Base-by-base conservation (phyloP, 2,329 filamentous ascomycete genomes). In the Aspergillus felis region DNA sequence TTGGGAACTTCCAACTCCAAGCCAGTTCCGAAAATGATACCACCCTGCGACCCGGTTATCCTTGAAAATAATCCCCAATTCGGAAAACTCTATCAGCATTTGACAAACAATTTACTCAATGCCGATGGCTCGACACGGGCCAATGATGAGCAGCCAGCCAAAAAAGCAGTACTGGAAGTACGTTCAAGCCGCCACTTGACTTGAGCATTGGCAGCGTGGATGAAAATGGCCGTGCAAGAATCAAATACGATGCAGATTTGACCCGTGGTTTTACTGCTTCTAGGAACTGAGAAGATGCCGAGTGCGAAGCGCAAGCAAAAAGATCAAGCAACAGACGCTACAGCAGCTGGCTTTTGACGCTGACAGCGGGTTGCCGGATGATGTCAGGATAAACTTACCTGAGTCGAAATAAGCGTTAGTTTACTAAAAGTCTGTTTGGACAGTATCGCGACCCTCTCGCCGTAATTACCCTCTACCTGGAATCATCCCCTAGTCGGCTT, bases 51-150 rank as follows among this genome's bases (percentile, higher is more conserved):
- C 44, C 71, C 71, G 4, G 63, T 66, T 25, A 71, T 76, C 53
- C 68, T 78, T 24, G 68, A 71, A 28, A 66, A 68, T 6, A 78
- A 79, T 53, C 74, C 76, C 7, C 69, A 74, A 51, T 79, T 79
- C 52, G 75, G 77, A 58, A 69, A 66, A 47, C 62, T 78, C 8
- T 75, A 78, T 59, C 69, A 74, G 47, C 68, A 75, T 42, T 50
- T 79, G 2, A 77, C 74, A 2, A 69, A 63, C 0, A 64, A 68
- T 8, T 47, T 78, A 2, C 64, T 79, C 28, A 73, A 74, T 49
- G 61, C 69, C 1, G 76, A 79, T 71, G 75, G 70, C 48, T 78
- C 76, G 20, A 76, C 73, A 4, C 69, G 66, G 38, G 67, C 66
- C 22, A 61, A 69, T 41, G 64, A 69, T 55, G 61, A 63, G 38